A percentile compares a stretch with the other conserved stretches of the same genome.
phyloP scores from a whole-genome alignment of 306 rosid genomes.

The Astragalus membranaceus region DNA sequence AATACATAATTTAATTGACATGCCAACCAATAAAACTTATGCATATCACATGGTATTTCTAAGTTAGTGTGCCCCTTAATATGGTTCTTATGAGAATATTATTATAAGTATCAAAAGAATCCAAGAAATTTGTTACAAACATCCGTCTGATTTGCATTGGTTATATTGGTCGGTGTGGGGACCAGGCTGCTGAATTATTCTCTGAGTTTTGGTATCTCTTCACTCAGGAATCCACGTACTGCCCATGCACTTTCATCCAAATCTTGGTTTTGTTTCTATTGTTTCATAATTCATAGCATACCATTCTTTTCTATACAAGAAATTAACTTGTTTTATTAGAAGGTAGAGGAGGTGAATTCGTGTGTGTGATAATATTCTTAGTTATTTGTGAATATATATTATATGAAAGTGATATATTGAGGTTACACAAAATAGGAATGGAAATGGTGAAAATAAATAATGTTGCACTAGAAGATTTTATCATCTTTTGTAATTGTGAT shows the following conservation, averaged over 20 bases:
- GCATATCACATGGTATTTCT: slow-evolving; percentile 60
- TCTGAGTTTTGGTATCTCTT: slow-evolving; percentile 17
- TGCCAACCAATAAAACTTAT: slow-evolving; percentile 44
- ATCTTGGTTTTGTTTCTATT: slow-evolving; percentile 18
- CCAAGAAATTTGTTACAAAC: slow-evolving; percentile 46
- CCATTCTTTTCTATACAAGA: background rate
- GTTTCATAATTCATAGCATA: background rate
- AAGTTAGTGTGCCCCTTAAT: slow-evolving; percentile 26
- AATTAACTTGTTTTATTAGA: background rate
- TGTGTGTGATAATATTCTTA: background rate
- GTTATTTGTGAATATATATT: background rate
- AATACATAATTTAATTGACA: slow-evolving; percentile 24
- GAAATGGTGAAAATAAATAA: background rate
- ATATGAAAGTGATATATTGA: too few relatives aligned
- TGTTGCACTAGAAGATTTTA: background rate
- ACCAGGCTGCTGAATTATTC: slow-evolving; percentile 29
- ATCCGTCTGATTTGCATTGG: slow-evolving; percentile 77
- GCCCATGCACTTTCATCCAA: slow-evolving; percentile 57
- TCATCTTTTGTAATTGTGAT: too few relatives aligned
- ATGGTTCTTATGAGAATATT: background rate
- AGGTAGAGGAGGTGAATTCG: background rate
- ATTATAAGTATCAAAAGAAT: slow-evolving; percentile 33
- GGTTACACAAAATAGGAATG: background rate
- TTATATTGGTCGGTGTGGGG: slow-evolving; percentile 79
- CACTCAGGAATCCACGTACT: slow-evolving; percentile 44